Conservation (phyloP, 2,329 filamentous ascomycete species). For the Sporothrix brunneoviolacea region DNA sequence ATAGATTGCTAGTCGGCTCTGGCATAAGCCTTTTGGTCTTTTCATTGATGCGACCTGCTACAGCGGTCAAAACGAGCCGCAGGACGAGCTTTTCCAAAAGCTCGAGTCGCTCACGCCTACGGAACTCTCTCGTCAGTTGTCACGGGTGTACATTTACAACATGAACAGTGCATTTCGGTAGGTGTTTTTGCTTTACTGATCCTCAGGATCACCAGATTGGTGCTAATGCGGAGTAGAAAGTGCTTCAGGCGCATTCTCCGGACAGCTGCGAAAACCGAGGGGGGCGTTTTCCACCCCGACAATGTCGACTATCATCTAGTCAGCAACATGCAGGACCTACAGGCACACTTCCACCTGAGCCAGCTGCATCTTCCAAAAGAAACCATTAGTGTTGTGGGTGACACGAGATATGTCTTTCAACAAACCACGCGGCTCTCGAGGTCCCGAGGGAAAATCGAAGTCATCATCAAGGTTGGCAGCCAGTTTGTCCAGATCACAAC, state of each 20-base stretch:
- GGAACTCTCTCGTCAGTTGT: conserved; percentile 53
- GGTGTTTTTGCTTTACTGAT: too few species aligned
- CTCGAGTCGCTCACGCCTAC: conserved; percentile 56
- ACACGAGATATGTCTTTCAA: conserved; percentile 59
- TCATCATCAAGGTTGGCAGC: conserved; percentile 60
- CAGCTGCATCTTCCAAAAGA: conserved; percentile 63
- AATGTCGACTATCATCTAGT: conserved; percentile 62
- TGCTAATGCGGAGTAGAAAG: conserved; percentile 35
- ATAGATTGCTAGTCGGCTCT: conserved; percentile 61
- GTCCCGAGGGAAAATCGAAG: conserved; percentile 64
- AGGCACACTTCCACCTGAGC: conserved; percentile 59
- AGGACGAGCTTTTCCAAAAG: conserved; percentile 58
- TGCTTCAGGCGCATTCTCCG: conserved; percentile 58
- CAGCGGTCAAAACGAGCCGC: conserved; percentile 58
- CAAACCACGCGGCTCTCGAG: conserved; percentile 60
- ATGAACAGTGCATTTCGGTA: conserved; percentile 65
- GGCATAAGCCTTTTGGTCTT: conserved; percentile 62
- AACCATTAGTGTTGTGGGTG: conserved; percentile 61
- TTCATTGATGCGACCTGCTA: conserved; percentile 66
- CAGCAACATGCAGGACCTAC: conserved; percentile 58
- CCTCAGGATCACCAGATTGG: too few species aligned
- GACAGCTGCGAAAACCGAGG: conserved; percentile 54
- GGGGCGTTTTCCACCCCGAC: conserved; percentile 53
- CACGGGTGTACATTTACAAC: conserved; percentile 62
- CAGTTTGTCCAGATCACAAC: conserved; percentile 66